phyloP scores from a whole-genome alignment of 345 rosid species.

The Nephelium lappaceum region DNA sequence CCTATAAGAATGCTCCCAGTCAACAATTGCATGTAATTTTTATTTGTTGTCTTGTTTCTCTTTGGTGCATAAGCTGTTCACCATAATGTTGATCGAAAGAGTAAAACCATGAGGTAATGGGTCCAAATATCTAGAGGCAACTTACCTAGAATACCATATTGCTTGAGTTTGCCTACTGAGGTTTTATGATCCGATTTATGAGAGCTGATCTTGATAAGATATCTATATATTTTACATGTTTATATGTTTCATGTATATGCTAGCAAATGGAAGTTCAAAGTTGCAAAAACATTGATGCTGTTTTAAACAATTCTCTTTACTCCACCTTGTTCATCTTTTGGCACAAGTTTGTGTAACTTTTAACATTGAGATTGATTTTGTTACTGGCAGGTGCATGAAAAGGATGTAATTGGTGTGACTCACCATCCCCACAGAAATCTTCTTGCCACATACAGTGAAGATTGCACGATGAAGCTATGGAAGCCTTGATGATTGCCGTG shows the following conservation, averaged over 20 bases:
- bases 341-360: not conserved
- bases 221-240: not conserved
- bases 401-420: slow-evolving; percentile 77
- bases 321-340: not conserved
- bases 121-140: not conserved
- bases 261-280: not conserved
- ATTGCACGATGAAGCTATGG: slow-evolving; percentile 81
- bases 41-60: not conserved
- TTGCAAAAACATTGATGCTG: not conserved
- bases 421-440: slow-evolving; percentile 91
- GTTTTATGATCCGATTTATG: not conserved
- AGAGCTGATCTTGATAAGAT: not conserved
- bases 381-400: slow-evolving; percentile 77
- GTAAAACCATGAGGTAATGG: not conserved
- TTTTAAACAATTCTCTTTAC: not conserved
- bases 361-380: not conserved
- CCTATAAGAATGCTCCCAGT: not conserved
- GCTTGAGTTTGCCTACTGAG: not conserved
- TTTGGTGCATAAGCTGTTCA: not conserved
- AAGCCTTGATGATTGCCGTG: slow-evolving; percentile 46
- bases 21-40: not conserved
- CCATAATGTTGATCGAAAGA: not conserved
- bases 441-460: slow-evolving; percentile 69
- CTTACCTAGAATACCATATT: not conserved
- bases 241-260: not conserved